Evolutionary conservation across 169 alveolate genomes (phyloP), one percentile per base, ranked within the genome.

Genomic region (Plasmodium cynomolgi): DNA sequence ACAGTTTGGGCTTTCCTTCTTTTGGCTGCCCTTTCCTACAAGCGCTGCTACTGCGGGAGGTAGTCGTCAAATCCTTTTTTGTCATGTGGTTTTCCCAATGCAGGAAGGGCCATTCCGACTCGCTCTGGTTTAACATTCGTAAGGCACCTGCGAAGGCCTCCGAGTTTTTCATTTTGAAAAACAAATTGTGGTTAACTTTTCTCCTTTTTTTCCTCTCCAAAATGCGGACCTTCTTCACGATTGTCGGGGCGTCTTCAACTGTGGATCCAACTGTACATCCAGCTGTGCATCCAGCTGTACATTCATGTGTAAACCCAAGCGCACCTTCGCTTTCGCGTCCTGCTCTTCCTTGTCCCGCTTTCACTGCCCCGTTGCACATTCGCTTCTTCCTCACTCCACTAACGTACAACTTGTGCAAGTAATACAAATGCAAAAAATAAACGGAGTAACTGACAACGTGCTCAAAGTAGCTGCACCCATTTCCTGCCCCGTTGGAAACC

Each of bases 391-490:
- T 41, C 15, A 9, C 81, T 29, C 29, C 34, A 11, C 62, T 86
- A 29, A 26, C 68, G 44, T 71, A 41, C 13, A 72, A 3, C 20
- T 34, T 56, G 44, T 41, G 33, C 73, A 88, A 4, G 41, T 88
- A 88, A 62, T 88, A 88, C 54, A 88, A 79, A 50, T 88, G 83
- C 72, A 88, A 68, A 13, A 88, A 11, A 26, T 88, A 88, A 41
- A 88, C 31, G 26, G 91, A 54, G 50, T 26, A 31, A 88, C 72
- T 88, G 34, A 88, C 82, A 17, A 80, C 33, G 31, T 88, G 54
- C 34, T 80, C 90, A 80, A 88, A 88, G 7, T 62, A 26, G 72
- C 54, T 88, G 17, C 82, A 47, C 6, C 79, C 29, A 39, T 80
- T 50, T 50, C 23, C 23, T 15, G 62, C 3, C 62, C 26, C 62